Percentiles rank a stretch among this genome's conserved stretches.
phyloP scores from a whole-genome alignment of 768 basidiomycete species.

The Piloderma croceum region DNA sequence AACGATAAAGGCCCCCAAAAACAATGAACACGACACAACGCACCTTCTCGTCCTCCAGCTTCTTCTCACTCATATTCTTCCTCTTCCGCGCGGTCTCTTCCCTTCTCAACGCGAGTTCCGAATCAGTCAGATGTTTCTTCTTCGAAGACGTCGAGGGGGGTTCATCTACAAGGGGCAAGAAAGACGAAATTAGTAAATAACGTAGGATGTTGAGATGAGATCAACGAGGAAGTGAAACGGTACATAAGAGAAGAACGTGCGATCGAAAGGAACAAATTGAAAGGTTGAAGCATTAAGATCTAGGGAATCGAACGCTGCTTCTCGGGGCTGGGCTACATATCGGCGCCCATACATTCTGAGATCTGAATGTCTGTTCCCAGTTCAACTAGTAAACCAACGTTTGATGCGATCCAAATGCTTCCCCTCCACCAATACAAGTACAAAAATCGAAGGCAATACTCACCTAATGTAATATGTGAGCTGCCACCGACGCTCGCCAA shows the following conservation, averaged over 20 bases:
- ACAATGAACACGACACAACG: constrained; percentile 4
- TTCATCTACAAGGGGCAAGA: background rate
- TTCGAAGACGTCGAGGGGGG: constrained; percentile 29
- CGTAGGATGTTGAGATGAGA: too few species aligned
- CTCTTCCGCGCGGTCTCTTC: constrained; percentile 83
- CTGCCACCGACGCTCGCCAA: constrained; percentile 64
- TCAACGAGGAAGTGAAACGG: too few species aligned
- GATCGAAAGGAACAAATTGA: too few species aligned
- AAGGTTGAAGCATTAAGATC: background rate
- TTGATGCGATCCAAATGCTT: too few species aligned
- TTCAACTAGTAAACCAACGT: background rate
- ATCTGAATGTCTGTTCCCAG: background rate
- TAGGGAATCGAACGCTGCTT: too few species aligned
- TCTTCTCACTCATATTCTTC: constrained; percentile 75
- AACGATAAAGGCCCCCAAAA: too few species aligned
- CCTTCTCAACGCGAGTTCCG: constrained; percentile 65
- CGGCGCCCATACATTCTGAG: constrained; percentile 5
- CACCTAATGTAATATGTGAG: constrained; percentile 62
- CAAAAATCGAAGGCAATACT: constrained; percentile 6
- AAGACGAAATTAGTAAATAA: too few species aligned
- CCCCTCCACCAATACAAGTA: background rate
- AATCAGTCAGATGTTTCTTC: constrained; percentile 66
- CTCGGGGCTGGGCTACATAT: constrained; percentile 1
- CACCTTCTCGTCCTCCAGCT: constrained; percentile 82
- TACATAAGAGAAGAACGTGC: too few species aligned